These are phyloP conservation scores for Quercus tomentella DNA, from an alignment of 331 rosid genomes.

Conservation along the genomic window DNA sequence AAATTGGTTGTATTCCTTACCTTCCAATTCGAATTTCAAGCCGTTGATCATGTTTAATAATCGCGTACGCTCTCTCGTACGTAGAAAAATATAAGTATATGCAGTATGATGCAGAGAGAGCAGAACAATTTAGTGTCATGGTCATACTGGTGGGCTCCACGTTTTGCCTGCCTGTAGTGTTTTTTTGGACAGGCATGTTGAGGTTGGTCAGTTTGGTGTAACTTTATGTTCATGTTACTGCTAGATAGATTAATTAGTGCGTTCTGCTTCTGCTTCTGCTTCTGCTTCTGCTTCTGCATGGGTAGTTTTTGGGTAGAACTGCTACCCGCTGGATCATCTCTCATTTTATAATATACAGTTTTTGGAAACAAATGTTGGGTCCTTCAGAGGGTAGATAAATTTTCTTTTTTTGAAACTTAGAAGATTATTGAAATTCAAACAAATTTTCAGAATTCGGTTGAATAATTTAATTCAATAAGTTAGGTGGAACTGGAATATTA, in stretches of 20 bases:
- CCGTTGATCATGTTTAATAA: conserved; percentile 33
- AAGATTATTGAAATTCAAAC: background rate
- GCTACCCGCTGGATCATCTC: background rate
- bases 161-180: too few relatives aligned
- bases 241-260: background rate
- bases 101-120: too few relatives aligned
- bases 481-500: background rate
- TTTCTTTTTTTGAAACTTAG: too few relatives aligned
- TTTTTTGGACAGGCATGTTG: background rate
- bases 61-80: conserved; percentile 7
- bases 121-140: background rate
- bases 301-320: background rate
- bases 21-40: conserved; percentile 40
- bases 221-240: too few relatives aligned
- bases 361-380: too few relatives aligned
- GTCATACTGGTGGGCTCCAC: conserved; percentile 1
- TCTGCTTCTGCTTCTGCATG: background rate
- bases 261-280: background rate
- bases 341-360: background rate
- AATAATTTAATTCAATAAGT: conserved; percentile 6
- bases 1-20: background rate
- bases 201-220: background rate
- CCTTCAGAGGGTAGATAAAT: too few relatives aligned
- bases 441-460: background rate
- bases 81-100: background rate